Evolutionary conservation across 164 flowering plant species (phyloP), one percentile per base, ranked within the genome.

Genomic region (Kingdonia uniflora): DNA sequence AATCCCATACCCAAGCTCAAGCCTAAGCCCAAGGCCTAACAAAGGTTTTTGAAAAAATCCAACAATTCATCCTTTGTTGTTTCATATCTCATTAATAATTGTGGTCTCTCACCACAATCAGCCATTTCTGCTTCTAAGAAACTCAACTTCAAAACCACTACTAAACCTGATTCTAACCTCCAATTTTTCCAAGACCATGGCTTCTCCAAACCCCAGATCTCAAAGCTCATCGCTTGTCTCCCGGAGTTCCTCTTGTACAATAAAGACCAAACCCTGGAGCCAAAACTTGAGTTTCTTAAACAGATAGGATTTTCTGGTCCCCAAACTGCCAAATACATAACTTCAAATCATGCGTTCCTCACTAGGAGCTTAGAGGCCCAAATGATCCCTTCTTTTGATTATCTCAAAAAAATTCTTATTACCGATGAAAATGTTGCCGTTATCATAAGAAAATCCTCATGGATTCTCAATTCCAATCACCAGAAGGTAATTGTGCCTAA

Each of bases 201-300:
- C n/a, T n/a, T n/a, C n/a, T n/a, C n/a, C n/a, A n/a, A n/a, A 19
- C 3, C 52, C 52, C 42, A 56, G 6, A 56, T 56, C 56, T 17
- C 67, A 8, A 63, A 51, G 25, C 26, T 69, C 25, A 44, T 70
- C 2, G 51, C 14, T 7, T 46, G 10, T 17, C 33, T 37, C 42
- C 77, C 77, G 1, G 0, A 0, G 1, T 8, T 70, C 1, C 68
- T 77, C 14, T 14, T 58, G 14, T 33, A 59, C 16, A 40, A 57
- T 33, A 58, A 66, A 7, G 45, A 70, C 6, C 53, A 58, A 19
- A 65, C 61, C 65, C 61, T 76, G 17, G 20, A 61, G 51, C 76
- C 76, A 14, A 70, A 77, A 42, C 50, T 75, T 10, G 45, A 75
- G 14, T 72, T 74, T 61, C 58, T 70, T 42, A 42, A 21, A 0